Conservation (phyloP, 164 flowering plant genomes). For the Nymphaea colorata region DNA sequence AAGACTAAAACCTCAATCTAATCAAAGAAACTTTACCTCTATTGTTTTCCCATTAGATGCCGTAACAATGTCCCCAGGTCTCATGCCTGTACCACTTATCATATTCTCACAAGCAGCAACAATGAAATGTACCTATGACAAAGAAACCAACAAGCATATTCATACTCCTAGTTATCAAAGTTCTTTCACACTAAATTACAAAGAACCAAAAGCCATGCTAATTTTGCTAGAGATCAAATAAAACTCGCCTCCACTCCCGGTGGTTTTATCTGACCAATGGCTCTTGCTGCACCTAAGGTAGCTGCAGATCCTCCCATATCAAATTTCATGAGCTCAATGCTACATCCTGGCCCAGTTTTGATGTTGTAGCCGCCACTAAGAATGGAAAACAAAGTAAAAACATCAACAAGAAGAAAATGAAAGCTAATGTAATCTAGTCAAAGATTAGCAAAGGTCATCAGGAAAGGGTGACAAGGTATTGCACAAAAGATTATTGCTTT, state of each 20-base stretch:
- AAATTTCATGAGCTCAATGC: constrained; percentile 84
- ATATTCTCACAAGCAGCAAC: constrained; percentile 96
- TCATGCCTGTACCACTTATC: constrained; percentile 97
- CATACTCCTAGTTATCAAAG: too few species aligned
- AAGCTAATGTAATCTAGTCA: background rate
- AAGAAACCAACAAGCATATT: background rate
- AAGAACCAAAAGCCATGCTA: background rate
- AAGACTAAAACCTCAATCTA: background rate
- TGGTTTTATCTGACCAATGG: constrained; percentile 89
- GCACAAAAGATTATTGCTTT: background rate
- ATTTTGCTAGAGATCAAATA: background rate
- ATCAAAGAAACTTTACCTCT: constrained; percentile 36
- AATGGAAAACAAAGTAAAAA: constrained; percentile 10
- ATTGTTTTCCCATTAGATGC: constrained; percentile 95
- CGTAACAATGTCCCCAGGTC: constrained; percentile 82
- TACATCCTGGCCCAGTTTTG: constrained; percentile 90
- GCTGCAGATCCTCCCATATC: constrained; percentile 99
- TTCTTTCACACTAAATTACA: background rate
- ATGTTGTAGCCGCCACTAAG: constrained; percentile 97
- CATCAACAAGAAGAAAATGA: background rate
- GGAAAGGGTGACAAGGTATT: background rate
- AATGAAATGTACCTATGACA: constrained; percentile 54
- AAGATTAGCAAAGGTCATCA: background rate
- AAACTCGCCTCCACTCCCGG: constrained; percentile 76
- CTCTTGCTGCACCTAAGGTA: constrained; percentile 92